Evolutionary conservation across 2,329 filamentous ascomycete genomes (phyloP), one percentile per base, ranked within the genome.

Genomic region (Trichoderma koningii): DNA sequence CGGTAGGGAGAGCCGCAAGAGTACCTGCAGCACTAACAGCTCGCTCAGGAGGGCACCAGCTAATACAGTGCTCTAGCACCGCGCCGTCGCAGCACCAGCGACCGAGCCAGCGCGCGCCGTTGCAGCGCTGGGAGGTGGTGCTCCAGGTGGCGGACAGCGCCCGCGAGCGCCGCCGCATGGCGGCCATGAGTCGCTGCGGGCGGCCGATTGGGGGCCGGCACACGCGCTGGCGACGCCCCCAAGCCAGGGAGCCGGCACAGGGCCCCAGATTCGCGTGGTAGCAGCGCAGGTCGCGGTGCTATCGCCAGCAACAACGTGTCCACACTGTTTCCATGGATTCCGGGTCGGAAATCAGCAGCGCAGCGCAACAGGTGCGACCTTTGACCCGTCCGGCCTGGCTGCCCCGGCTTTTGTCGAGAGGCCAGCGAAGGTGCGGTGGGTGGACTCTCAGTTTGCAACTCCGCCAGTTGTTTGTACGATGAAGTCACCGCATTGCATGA

Each of bases 11-110:
- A 47, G 50, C 53, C 55, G 34, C 51, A 52, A 60, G 30, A 23
- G 53, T 53, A 66, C 65, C 17, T 47, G 21, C 3, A n/a, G 65
- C 65, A 66, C 61, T 66, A 66, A 64, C 65, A 55, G 23, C 21
- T 7, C 7, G n/a, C 15, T 3, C 47, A 26, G 30, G 30, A 30
- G 30, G 30, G 7, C 30, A 38, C 34, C 34, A 38, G 34, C 34
- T 14, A n/a, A n/a, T n/a, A 38, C 34, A 14, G 34, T 10, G 4
- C 34, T 14, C 19, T 55, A 38, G 55, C 50, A 23, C 57, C 10
- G 57, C 57, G 38, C 57, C 59, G 38, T 42, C 41, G n/a, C 59
- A 42, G 47, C 48, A 26, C 59, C 51, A 53, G 41, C 50, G 26
- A 34, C 30, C 50, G 19, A 23, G 12, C 34, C 30, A 52, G 50